These are phyloP conservation scores for Flaveria bidentis DNA, from an alignment of 129 eudicot species.

Conservation along the genomic window DNA sequence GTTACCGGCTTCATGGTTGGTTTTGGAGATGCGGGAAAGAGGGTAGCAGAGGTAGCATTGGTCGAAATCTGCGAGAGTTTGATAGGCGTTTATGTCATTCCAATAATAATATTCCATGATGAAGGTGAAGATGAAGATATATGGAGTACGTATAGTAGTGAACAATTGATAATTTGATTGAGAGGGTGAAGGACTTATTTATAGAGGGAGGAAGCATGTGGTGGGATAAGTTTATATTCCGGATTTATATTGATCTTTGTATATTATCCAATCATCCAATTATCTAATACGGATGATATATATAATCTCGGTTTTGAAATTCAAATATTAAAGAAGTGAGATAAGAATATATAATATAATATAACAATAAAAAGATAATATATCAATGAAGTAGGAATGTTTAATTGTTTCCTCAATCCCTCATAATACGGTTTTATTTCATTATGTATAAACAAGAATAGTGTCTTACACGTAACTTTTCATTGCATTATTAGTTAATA, in stretches of 20 bases:
- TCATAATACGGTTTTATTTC: too few relatives aligned
- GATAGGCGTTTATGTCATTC: background rate
- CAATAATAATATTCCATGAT: background rate
- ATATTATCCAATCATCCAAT: too few relatives aligned
- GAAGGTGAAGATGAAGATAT: background rate
- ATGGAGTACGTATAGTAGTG: background rate
- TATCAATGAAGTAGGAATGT: too few relatives aligned
- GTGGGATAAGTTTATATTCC: background rate
- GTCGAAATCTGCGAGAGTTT: background rate
- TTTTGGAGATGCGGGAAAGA: background rate
- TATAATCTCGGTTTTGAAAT: too few relatives aligned
- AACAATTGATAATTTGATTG: background rate
- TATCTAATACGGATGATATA: too few relatives aligned
- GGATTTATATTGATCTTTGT: background rate
- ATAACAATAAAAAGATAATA: too few relatives aligned
- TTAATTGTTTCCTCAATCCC: too few relatives aligned
- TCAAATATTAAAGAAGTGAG: too few relatives aligned
- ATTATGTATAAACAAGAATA: too few relatives aligned
- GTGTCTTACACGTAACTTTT: too few relatives aligned
- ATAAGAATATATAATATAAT: too few relatives aligned
- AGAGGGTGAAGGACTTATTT: background rate
- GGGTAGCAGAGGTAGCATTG: background rate
- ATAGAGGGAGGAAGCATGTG: background rate
- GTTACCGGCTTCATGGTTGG: conserved; percentile 5
- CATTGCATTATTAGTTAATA: too few relatives aligned